Evolutionary conservation across 2,329 filamentous ascomycete genomes (phyloP).

Genomic region (Hirsutella thompsonii): DNA sequence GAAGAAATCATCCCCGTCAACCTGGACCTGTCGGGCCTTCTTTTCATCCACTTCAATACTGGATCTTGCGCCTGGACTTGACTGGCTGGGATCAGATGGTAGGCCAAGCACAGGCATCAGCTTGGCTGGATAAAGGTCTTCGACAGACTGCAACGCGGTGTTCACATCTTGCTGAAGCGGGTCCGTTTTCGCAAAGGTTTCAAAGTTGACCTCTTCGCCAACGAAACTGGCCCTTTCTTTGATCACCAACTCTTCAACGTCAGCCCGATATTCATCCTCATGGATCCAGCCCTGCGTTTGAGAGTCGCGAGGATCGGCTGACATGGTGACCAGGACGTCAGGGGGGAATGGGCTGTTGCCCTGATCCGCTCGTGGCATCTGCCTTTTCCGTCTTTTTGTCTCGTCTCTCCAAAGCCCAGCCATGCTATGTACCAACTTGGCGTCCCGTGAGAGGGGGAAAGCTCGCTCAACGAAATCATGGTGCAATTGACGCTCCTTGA

Average conservation of each 20-base stretch:
- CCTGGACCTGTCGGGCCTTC: constrained; percentile 33
- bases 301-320: constrained; percentile 62
- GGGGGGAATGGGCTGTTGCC: constrained; percentile 66
- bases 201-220: constrained; percentile 38
- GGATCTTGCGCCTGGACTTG: constrained; percentile 16
- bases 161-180: constrained; percentile 49
- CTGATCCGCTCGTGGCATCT: constrained; percentile 50
- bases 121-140: constrained; percentile 69
- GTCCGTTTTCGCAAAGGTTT: constrained; percentile 46
- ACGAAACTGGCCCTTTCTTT: constrained; percentile 44
- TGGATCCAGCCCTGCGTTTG: constrained; percentile 82
- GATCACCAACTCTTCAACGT: constrained; percentile 48
- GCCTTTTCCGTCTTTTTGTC: constrained; percentile 60
- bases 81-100: constrained; percentile 26
- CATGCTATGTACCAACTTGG: constrained; percentile 90
- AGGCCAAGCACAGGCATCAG: constrained; percentile 35
- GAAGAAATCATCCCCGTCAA: constrained; percentile 34
- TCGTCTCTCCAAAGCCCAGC: constrained; percentile 88
- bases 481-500: constrained; percentile 68
- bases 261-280: constrained; percentile 66
- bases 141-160: constrained; percentile 70
- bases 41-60: constrained; percentile 54
- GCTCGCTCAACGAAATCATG: constrained; percentile 73
- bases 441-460: constrained; percentile 46
- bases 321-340: constrained; percentile 80